These are phyloP conservation scores for Colletotrichum costaricense DNA, from an alignment of 2,329 filamentous ascomycete species.

Conservation along the genomic window DNA sequence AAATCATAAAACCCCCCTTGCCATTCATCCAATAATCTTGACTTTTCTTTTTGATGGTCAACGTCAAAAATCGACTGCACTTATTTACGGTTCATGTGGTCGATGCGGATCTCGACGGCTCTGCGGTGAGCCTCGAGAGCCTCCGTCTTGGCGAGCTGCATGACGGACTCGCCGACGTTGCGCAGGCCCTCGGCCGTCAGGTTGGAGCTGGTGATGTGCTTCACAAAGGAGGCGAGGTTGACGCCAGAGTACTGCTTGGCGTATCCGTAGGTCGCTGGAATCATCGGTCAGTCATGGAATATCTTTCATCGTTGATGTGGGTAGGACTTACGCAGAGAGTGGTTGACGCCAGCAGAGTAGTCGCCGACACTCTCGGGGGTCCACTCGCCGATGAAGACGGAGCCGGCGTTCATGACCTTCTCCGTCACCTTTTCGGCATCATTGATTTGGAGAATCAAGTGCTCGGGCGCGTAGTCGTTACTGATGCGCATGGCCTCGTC, in stretches of 20 bases:
- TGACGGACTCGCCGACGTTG: conserved; percentile 89
- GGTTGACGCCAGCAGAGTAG: conserved; percentile 97
- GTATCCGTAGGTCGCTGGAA: conserved; percentile 91
- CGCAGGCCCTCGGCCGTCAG: conserved; percentile 85
- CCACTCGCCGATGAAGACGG: conserved; percentile 96
- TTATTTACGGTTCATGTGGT: conserved; percentile 52
- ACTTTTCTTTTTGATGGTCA: not conserved
- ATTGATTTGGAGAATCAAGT: conserved; percentile 90
- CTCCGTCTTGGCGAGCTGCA: conserved; percentile 94
- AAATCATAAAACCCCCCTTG: not conserved
- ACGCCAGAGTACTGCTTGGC: conserved; percentile 99
- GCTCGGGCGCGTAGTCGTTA: conserved; percentile 96
- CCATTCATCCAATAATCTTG: not conserved
- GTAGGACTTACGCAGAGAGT: conserved; percentile 87
- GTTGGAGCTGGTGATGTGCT: conserved; percentile 96
- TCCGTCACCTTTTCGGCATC: conserved; percentile 81
- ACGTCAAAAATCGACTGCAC: not conserved
- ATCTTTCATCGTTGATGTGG: not conserved
- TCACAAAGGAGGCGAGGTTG: conserved; percentile 94
- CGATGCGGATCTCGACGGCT: conserved; percentile 86
- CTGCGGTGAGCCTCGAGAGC: conserved; percentile 93
- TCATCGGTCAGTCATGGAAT: conserved; percentile 14
- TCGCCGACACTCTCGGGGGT: conserved; percentile 98
- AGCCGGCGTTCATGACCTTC: conserved; percentile 91
- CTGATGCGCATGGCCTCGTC: conserved; percentile 83